phyloP scores from a whole-genome alignment of 495 filamentous ascomycete genomes.

The Venustampulla echinocandica region DNA sequence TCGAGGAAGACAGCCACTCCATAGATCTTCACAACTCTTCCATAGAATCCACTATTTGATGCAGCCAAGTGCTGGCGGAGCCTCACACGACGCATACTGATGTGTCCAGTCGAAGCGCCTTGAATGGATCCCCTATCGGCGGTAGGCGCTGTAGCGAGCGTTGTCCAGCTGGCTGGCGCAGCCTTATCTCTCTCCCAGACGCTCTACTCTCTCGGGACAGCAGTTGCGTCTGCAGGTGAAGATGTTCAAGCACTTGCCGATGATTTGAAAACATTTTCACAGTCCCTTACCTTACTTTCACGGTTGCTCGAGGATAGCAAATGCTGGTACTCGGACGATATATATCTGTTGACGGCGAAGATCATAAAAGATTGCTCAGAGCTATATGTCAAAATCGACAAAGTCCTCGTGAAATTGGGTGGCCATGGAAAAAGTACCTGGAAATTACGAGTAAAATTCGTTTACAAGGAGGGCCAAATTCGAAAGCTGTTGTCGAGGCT shows the following conservation, averaged over 20 bases:
- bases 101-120: no score
- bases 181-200: conserved; percentile 16
- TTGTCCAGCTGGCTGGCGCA: conserved; percentile 5
- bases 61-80: no score
- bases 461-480: conserved; percentile 16
- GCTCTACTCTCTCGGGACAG: conserved; percentile 6
- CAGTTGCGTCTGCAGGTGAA: conserved; percentile 13
- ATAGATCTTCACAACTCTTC: no score
- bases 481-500: conserved; percentile 9
- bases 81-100: no score
- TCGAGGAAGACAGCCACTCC: no score
- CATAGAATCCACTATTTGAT: no score
- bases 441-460: conserved; percentile 15
- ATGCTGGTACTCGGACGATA: conserved; percentile 18
- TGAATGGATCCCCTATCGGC: conserved; percentile 18
- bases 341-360: conserved; percentile 19
- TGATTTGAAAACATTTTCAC: conserved; percentile 15
- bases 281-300: conserved; percentile 16
- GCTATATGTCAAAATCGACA: conserved; percentile 20
- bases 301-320: conserved; percentile 13
- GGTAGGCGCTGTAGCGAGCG: conserved; percentile 10
- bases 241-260: conserved; percentile 14
- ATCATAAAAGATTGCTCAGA: conserved; percentile 19
- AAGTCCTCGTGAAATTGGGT: conserved; percentile 13
- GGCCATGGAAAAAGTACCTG: conserved; percentile 10